phyloP scores from a whole-genome alignment of 495 filamentous ascomycete species.

The Chaetomium fimeti region DNA sequence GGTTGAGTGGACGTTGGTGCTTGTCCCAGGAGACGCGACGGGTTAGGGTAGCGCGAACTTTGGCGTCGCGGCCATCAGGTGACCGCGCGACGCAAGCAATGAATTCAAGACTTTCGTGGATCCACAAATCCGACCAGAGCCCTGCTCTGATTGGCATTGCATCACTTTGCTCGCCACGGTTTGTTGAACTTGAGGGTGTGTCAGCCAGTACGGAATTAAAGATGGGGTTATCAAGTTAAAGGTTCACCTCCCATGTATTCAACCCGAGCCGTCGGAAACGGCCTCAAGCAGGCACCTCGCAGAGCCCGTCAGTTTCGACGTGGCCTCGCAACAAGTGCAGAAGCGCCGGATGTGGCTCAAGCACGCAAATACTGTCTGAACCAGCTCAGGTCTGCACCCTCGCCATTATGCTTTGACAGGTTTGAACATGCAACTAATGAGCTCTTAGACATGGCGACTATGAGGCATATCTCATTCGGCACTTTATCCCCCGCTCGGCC shows the following conservation, averaged over 20 bases:
- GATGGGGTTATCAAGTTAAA: conserved; percentile 16
- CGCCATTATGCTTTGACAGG: neutral
- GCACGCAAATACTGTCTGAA: conserved; percentile 51
- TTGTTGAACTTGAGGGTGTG: neutral
- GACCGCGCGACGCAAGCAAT: conserved; percentile 25
- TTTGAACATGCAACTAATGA: neutral
- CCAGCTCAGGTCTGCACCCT: conserved; percentile 43
- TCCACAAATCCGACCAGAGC: neutral
- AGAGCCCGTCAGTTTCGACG: conserved; percentile 21
- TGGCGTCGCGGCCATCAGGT: conserved; percentile 34
- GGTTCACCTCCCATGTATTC: conserved; percentile 24
- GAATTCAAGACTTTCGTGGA: neutral
- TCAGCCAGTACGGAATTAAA: neutral
- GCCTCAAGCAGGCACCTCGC: conserved; percentile 24
- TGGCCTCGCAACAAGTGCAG: conserved; percentile 21
- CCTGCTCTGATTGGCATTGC: conserved; percentile 9
- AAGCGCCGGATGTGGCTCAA: conserved; percentile 43
- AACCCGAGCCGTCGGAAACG: conserved; percentile 18
- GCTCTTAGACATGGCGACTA: conserved; percentile 58
- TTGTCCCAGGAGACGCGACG: conserved; percentile 35
- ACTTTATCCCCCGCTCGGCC: conserved; percentile 70
- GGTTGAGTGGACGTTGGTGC: neutral
- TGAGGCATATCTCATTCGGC: conserved; percentile 79
- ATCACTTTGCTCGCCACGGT: conserved; percentile 5
- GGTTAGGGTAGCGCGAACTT: conserved; percentile 32